Evolutionary conservation across 345 rosid species (phyloP), one percentile per base, ranked within the genome.

Genomic region (Melaleuca alternifolia): DNA sequence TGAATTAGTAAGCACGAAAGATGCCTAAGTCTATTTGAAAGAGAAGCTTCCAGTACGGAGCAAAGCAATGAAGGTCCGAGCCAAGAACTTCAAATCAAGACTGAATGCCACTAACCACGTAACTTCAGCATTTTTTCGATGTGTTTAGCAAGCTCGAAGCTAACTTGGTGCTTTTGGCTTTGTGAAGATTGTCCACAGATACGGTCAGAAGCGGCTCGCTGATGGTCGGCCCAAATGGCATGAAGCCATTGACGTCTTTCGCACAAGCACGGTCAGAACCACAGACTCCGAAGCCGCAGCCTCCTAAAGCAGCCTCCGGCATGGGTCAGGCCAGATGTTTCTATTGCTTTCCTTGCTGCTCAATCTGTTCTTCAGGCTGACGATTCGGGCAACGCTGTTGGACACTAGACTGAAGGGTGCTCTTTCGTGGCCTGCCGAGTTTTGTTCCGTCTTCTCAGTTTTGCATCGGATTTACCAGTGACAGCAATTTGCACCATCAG

Each of bases 301-400:
- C 87, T 28, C 86, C 91, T 13, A 92, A 91, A 84, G 37, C 88
- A 84, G 79, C 84, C 53, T 62, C 79, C 54, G 65, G 52, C 24
- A 84, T 51, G 54, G 84, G 50, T 41, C 91, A 85, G 50, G 85
- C 84, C 48, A 92, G 50, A 87, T 93, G 98, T 95, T 89, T 91
- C n/a, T 86, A 94, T 85, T 93, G 97, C 90, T 90, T 94, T 50
- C 88, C 94, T 86, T 93, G 97, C 85, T 94, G 95, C 85, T 50
- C 90, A 11, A 71, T 54, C 44, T 76, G 91, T 59, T 84, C 89
- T 71, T 88, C 84, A 18, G 26, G 82, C 59, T 83, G 50, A 52
- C 18, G 5, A 51, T 9, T n/a, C 24, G 24, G 37, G 84, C 53
- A 2, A 21, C 28, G 6, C 5, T 4, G 18, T 33, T 83, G 13